Base-by-base conservation (phyloP, 2,329 filamentous ascomycete genomes). In the Hymenoscyphus fructigenus region DNA sequence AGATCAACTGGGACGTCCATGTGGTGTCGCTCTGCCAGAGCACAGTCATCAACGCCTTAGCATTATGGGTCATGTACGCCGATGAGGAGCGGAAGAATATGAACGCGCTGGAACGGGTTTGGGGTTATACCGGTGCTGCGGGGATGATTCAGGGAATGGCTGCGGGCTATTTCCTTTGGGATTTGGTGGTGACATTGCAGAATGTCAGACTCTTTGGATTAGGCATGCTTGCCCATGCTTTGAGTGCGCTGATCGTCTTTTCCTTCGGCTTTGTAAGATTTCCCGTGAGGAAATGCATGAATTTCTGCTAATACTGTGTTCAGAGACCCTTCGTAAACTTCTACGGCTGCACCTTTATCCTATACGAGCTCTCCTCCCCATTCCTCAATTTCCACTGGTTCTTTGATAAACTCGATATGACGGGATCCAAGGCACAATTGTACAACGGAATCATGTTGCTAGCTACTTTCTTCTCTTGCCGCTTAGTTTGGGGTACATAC, bases 321-420 rank as follows among this genome's bases (percentile, higher is more conserved):
- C 74, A 95, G 91, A 84, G 91, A 66, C 92, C 92, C 1, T 93
- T 94, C 73, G 83, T 93, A 69, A 93, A 94, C 80, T 93, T 88
- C 80, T 96, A 95, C 78, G 90, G 85, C 64, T 84, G 85, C 64
- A 86, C 87, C 66, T 96, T 96, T 78, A 91, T 96, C 73, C 88
- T 95, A 65, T 96, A 93, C 85, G 92, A 96, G 78, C 85, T 96
- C 47, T 93, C 91, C 29, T 91, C 89, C 4, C 91, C 91, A 7
- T 93, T 95, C 77, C 83, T 95, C 65, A 96, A 96, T 76, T 85
- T 94, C 75, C 92, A 96, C 81, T 96, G 92, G 92, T 95, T 95
- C 81, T 91, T 91, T 78, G 92, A 96, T 79, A 96, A 96, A 80
- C 81, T 94, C 65, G 84, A 87, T 73, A 88, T 92, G 83, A 95